Evolutionary conservation across 2,329 filamentous ascomycete genomes (phyloP), one percentile per base, ranked within the genome.

Genomic region (Metarhizium robertsii): DNA sequence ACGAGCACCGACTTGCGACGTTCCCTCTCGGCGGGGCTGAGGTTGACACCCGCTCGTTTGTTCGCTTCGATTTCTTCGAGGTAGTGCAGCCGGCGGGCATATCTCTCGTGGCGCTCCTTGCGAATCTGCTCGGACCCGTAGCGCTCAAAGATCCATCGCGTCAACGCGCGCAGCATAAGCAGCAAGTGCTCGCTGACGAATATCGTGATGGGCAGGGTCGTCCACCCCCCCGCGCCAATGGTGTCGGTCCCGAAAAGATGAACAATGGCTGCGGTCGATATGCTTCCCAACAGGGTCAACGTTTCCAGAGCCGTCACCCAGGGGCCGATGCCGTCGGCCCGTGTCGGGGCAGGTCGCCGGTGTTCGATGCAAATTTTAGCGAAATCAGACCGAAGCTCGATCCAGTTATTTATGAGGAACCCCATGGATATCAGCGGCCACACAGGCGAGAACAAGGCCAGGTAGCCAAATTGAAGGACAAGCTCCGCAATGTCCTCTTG

Each of bases 341-440:
- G 83, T 60, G 80, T 79, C 0, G 87, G 87, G 0, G 78, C 80
- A 0, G 87, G 88, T 1, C 88, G 81, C 59, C 85, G 84, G 73
- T 86, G 87, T 64, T 90, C 86, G 29, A 84, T 75, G 59, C 84
- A 88, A 55, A 91, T 87, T 64, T 90, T 91, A 70, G 88, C 80
- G 49, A 88, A 87, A 63, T 91, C 87, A 2, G 86, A 85, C 10
- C 87, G 85, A 10, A 91, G 76, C 67, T 91, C 87, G 55, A 91
- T 73, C 85, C 86, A 88, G 71, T 90, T 86, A 69, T 90, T 90
- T 65, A 88, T 70, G 14, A 90, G 73, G 67, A 90, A 91, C 0
- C 85, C 86, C 25, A 89, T 73, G 0, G 84, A 81, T 0, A 88
- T 87, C 1, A 90, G 73, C 0, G 88, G 87, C 87, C 87, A 91